These are phyloP conservation scores for Kalanchoe fedtschenkoi DNA, from an alignment of 164 flowering plant species.

Conservation along the genomic window DNA sequence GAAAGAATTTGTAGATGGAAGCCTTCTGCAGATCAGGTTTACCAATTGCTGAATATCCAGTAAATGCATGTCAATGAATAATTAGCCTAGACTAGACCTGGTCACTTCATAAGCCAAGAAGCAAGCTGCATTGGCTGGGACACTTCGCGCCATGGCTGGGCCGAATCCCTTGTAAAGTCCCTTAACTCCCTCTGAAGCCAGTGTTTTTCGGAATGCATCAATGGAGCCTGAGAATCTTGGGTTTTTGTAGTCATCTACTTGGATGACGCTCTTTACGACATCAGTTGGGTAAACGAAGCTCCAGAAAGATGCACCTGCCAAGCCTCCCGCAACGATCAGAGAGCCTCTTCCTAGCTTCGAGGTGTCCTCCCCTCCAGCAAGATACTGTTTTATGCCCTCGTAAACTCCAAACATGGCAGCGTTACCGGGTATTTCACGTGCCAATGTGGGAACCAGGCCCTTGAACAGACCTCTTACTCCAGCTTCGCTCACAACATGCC, in stretches of 20 bases:
- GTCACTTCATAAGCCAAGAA: conserved; percentile 90
- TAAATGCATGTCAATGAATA: too few species aligned
- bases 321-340: conserved; percentile 72
- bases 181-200: conserved; percentile 64
- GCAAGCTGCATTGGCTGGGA: conserved; percentile 99
- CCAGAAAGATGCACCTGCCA: conserved; percentile 96
- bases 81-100: conserved; percentile 43
- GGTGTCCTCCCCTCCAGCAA: conserved; percentile 91
- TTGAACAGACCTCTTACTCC: conserved; percentile 70
- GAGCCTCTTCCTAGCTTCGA: conserved; percentile 74
- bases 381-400: conserved; percentile 54
- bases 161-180: conserved; percentile 91
- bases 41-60: too few species aligned
- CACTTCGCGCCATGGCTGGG: conserved; percentile 89
- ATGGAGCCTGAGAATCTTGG: conserved; percentile 76
- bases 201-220: conserved; percentile 66
- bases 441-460: conserved; percentile 83
- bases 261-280: conserved; percentile 84
- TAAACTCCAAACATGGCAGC: conserved; percentile 93
- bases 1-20: not conserved
- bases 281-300: conserved; percentile 76
- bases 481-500: conserved; percentile 74
- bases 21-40: not conserved
- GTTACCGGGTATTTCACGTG: conserved; percentile 95
- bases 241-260: conserved; percentile 73